Conservation (phyloP, 192 early-diverging fungal genomes). For the Dissophora ornata region DNA sequence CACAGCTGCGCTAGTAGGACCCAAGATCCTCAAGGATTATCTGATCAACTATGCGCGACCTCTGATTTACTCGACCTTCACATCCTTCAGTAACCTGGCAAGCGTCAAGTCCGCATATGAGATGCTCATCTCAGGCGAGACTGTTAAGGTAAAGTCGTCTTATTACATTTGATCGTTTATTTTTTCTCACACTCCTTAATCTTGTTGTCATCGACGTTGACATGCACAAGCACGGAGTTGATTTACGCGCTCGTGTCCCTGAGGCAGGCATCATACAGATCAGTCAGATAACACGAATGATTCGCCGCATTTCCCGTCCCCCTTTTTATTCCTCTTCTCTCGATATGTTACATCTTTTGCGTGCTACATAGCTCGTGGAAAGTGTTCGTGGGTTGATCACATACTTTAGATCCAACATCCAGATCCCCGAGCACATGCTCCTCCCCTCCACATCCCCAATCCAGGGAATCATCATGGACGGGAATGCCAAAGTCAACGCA, state of each 20-base stretch:
- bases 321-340: conserved; percentile 18
- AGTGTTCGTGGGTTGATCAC: conserved; percentile 56
- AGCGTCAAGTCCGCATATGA: conserved; percentile 76
- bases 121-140: conserved; percentile 62
- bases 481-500: conserved; percentile 53
- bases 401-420: conserved; percentile 63
- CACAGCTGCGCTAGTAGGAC: conserved; percentile 78
- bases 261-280: too few relatives aligned
- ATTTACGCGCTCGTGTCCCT: too few relatives aligned
- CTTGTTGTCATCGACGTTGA: background rate
- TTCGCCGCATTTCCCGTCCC: background rate
- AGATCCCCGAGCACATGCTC: conserved; percentile 59
- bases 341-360: conserved; percentile 3
- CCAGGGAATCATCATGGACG: conserved; percentile 80
- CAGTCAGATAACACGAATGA: too few relatives aligned
- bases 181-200: background rate
- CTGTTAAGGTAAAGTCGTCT: conserved; percentile 56
- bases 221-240: too few relatives aligned
- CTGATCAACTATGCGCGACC: conserved; percentile 87
- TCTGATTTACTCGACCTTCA: conserved; percentile 84
- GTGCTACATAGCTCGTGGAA: conserved; percentile 42
- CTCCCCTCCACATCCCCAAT: conserved; percentile 79
- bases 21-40: conserved; percentile 69
- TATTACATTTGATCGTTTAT: background rate
- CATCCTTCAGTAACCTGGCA: conserved; percentile 72